These are phyloP conservation scores for Lipomyces sp. DNA, from an alignment of 805 yeast genomes.

Conservation along the genomic window DNA sequence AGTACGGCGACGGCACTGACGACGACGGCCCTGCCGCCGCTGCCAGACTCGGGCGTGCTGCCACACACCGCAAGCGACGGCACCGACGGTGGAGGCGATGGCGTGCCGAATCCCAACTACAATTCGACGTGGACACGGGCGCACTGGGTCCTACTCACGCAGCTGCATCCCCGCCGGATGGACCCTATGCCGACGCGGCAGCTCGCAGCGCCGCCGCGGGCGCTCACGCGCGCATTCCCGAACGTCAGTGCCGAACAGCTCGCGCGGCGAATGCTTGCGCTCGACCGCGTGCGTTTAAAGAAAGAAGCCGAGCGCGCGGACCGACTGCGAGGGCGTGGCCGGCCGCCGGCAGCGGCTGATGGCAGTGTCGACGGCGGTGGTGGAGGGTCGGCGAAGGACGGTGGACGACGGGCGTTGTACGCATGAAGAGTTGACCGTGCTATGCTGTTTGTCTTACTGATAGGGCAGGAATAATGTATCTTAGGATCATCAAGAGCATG, in stretches of 20 bases:
- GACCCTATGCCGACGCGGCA: slow-evolving; percentile 21
- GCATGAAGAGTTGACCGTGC: no score
- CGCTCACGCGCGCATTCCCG: slow-evolving; percentile 21
- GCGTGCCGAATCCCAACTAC: slow-evolving; percentile 10
- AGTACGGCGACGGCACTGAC: slow-evolving; percentile 7
- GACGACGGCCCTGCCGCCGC: slow-evolving; percentile 12
- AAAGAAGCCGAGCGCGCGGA: not conserved
- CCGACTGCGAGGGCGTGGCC: no score
- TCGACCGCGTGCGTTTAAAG: slow-evolving; percentile 14
- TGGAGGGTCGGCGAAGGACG: no score
- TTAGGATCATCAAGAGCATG: no score
- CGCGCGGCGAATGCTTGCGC: slow-evolving; percentile 22
- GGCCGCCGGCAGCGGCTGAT: no score
- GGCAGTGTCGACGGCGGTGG: no score
- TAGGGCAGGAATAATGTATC: no score
- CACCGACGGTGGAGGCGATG: no score
- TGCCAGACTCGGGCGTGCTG: not conserved
- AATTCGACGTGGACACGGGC: slow-evolving; percentile 14
- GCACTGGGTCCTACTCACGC: slow-evolving; percentile 24
- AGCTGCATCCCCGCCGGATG: slow-evolving; percentile 18
- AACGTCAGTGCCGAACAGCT: slow-evolving; percentile 9
- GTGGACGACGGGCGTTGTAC: no score
- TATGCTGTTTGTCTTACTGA: not conserved
- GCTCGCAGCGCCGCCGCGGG: slow-evolving; percentile 7
- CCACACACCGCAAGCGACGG: not conserved